Evolutionary conservation across 768 basidiomycete species (phyloP), one percentile per base, ranked within the genome.

Genomic region (Amanita thiersii): DNA sequence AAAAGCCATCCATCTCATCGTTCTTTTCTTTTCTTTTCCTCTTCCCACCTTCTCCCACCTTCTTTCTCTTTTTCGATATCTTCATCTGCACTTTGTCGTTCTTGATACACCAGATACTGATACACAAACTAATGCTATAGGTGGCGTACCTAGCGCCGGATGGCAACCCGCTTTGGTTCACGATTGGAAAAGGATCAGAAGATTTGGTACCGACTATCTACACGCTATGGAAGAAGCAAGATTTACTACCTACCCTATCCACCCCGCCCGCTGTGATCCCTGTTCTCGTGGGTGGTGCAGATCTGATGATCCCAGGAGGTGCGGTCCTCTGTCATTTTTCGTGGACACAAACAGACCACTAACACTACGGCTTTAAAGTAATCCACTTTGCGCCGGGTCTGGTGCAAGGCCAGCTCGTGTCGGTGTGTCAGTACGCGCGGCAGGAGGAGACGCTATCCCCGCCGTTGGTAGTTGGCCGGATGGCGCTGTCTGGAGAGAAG

Each of bases 281-380:
- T 1, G 67, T 80, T 18, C 69, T 92, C 9, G 63, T 77, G 2
- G 76, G 75, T 7, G 88, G 89, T n/a, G 86, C 88, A 0, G 87
- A 92, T 62, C 71, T 91, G 5, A 90, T 92, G 86, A 78, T 85
- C 24, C 86, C 88, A 3, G 88, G 87, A 59, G 84, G 85, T 83
- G 79, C 65, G 11, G 1, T 17, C 11, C 15, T 9, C n/a, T n/a
- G n/a, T n/a, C n/a, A n/a, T n/a, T n/a, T n/a, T n/a, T n/a, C n/a
- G n/a, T n/a, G n/a, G n/a, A n/a, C n/a, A n/a, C n/a, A n/a, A n/a
- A n/a, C n/a, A 23, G 11, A 23, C 19, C 42, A 24, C 47, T 52
- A 37, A 52, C 41, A 28, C 42, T 34, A 32, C 43, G 32, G 44
- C 46, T 52, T 57, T 69, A 69, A 66, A 86, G 83, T 86, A 47